Base-by-base conservation (phyloP, 805 yeast genomes). In the Lipomyces mesembrius region DNA sequence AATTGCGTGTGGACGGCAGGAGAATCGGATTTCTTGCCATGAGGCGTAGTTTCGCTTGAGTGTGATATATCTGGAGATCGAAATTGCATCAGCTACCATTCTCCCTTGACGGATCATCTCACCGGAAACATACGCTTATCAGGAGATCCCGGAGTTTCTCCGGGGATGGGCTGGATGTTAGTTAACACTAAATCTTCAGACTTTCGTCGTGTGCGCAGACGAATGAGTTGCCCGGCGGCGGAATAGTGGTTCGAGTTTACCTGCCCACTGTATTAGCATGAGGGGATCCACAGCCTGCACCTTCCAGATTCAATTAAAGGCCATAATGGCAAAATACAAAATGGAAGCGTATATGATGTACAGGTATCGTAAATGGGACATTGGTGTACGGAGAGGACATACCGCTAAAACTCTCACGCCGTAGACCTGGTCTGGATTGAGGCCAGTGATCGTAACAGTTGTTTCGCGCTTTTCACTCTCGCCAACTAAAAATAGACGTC, bases 401-500 rank as follows among this genome's bases (percentile, higher is more conserved):
- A 72, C 76, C 3, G 81, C 79, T 37, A 74, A 64, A 3, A 79
- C 76, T 3, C 74, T 67, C 20, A 80, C 74, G 20, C 74, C 66
- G 71, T 79, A 79, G 7, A 73, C 66, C 39, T 74, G 74, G 58
- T 75, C 74, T 7, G 80, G 79, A 32, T 71, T 69, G 27, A 79
- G 71, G 17, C 77, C 77, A 3, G 77, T 71, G 17, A 80, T 65
- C 22, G 77, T 66, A 12, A 77, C 76, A 4, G 75, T 69, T 5
- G 78, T 67, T 34, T 76, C 77, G 43, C 76, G 69, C 27, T 79
- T 75, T 22, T 79, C 81, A 35, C 75, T 73, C 55, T 78, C 80
- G 32, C 75, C 72, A 11, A 69, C 71, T 62, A 46, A 12, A 37
- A 25, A 17, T 2, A 22, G 32, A 27, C 1, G 20, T 32, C 27